Percentiles rank a stretch among this genome's conserved stretches.
Evolutionary conservation across 139 green algal genomes (phyloP).

Genomic region (Micractinium sp.): DNA sequence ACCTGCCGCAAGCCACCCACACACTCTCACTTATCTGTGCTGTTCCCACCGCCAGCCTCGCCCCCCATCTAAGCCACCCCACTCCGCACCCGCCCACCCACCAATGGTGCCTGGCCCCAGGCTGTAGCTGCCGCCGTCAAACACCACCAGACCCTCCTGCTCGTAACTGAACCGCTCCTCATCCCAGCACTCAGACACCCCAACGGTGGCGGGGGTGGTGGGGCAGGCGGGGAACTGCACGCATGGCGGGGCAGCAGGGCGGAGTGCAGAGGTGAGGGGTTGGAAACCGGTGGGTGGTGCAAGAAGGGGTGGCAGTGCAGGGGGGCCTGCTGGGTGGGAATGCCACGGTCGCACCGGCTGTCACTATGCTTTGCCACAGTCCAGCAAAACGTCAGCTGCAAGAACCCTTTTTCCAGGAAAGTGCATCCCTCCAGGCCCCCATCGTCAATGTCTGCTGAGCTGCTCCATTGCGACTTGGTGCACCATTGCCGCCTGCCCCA

Average conservation of each 20-base stretch:
- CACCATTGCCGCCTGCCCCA: background rate
- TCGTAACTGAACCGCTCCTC: slow-evolving; percentile 33
- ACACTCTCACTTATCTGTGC: too few species aligned
- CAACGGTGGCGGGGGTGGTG: background rate
- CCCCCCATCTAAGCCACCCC: background rate
- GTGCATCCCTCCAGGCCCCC: too few species aligned
- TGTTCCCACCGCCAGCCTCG: background rate
- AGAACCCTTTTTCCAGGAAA: too few species aligned
- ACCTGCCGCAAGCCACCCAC: too few species aligned
- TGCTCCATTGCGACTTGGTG: background rate
- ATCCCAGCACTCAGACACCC: slow-evolving; percentile 40
- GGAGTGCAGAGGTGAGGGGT: background rate
- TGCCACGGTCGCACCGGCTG: background rate
- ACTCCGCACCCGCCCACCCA: background rate
- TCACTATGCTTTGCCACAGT: background rate
- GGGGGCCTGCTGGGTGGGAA: too few species aligned
- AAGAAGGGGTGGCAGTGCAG: background rate
- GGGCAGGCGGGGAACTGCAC: slow-evolving; percentile 26
- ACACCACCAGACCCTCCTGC: slow-evolving; percentile 55
- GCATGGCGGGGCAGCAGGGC: background rate
- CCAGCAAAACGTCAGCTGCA: too few species aligned
- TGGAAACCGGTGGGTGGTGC: background rate
- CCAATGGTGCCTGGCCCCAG: slow-evolving; percentile 27
- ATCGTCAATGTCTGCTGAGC: background rate
- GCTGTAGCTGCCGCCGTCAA: slow-evolving; percentile 59